A percentile compares a stretch with the other conserved stretches of the same genome.
phyloP scores from a whole-genome alignment of 2,329 filamentous ascomycete species.

The Endothia cerciana region DNA sequence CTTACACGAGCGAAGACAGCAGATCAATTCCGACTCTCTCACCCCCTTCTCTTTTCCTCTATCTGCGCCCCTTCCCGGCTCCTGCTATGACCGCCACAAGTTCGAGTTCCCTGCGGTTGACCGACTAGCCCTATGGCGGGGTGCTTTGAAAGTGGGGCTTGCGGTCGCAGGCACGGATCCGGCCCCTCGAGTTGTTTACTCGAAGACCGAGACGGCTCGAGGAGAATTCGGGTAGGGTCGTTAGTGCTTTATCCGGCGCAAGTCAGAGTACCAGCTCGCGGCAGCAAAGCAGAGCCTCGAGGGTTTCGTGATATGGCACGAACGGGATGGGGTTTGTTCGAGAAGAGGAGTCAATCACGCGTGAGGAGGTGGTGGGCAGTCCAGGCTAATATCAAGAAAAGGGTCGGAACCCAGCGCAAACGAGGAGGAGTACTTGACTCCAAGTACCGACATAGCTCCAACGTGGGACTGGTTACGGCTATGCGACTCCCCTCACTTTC shows the following conservation, averaged over 20 bases:
- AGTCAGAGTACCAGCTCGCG: neutral
- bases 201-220: neutral
- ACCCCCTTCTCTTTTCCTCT: neutral
- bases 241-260: neutral
- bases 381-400: conserved; percentile 1
- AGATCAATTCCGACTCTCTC: neutral
- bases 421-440: conserved; percentile 5
- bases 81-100: neutral
- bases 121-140: neutral
- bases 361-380: conserved; percentile 21
- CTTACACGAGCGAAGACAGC: conserved; percentile 17
- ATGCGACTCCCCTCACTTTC: neutral
- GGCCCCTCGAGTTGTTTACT: conserved; percentile 2
- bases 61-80: neutral
- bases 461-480: conserved; percentile 2
- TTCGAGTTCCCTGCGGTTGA: conserved; percentile 4
- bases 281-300: conserved; percentile 1
- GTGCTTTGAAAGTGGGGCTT: conserved; percentile 21
- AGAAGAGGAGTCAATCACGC: conserved; percentile 16
- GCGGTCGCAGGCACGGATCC: neutral
- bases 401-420: conserved; percentile 3
- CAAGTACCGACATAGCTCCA: conserved; percentile 8
- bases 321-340: neutral
- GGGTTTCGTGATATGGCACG: neutral
- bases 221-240: neutral